phyloP scores from a whole-genome alignment of 2,329 filamentous ascomycete genomes.

The Colletotrichum somersetense region DNA sequence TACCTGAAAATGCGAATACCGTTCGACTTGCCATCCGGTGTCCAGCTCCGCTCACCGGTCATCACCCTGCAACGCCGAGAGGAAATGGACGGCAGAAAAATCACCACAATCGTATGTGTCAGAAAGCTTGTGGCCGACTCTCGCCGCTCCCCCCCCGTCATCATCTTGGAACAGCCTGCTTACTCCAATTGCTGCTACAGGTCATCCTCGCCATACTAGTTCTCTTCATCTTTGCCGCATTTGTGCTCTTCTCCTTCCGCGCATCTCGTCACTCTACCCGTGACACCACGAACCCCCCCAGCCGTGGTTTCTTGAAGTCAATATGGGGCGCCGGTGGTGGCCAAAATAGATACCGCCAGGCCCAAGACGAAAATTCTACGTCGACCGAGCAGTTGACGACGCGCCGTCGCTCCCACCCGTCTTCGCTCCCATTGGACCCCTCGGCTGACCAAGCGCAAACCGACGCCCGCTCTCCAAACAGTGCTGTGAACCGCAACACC shows the following conservation, averaged over 20 bases:
- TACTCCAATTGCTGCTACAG: slow-evolving; percentile 38
- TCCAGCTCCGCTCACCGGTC: background rate
- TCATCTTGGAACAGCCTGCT: slow-evolving; percentile 4
- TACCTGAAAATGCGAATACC: slow-evolving; percentile 37
- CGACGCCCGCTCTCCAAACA: slow-evolving; percentile 44
- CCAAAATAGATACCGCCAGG: slow-evolving; percentile 48
- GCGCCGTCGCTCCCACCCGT: slow-evolving; percentile 22
- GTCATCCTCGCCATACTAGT: slow-evolving; percentile 46
- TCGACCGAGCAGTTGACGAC: slow-evolving; percentile 21
- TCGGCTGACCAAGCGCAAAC: slow-evolving; percentile 43
- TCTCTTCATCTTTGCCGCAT: slow-evolving; percentile 44
- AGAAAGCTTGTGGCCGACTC: background rate
- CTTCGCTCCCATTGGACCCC: slow-evolving; percentile 37
- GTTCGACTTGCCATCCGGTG: background rate
- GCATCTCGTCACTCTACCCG: slow-evolving; percentile 50
- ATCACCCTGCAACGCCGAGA: slow-evolving; percentile 17
- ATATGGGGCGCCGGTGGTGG: slow-evolving; percentile 27
- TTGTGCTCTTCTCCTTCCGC: slow-evolving; percentile 44
- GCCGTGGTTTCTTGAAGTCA: slow-evolving; percentile 35
- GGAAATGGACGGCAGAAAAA: slow-evolving; percentile 29
- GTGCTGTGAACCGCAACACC: slow-evolving; percentile 80
- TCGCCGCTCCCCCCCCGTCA: background rate
- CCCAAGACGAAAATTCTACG: slow-evolving; percentile 48
- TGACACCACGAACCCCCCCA: slow-evolving; percentile 43
- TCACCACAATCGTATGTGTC: slow-evolving; percentile 39